A percentile compares a stretch with the other conserved stretches of the same genome.
Evolutionary conservation across 352 stramenopile species (phyloP).

Genomic region (Globisporangium sylvaticum): DNA sequence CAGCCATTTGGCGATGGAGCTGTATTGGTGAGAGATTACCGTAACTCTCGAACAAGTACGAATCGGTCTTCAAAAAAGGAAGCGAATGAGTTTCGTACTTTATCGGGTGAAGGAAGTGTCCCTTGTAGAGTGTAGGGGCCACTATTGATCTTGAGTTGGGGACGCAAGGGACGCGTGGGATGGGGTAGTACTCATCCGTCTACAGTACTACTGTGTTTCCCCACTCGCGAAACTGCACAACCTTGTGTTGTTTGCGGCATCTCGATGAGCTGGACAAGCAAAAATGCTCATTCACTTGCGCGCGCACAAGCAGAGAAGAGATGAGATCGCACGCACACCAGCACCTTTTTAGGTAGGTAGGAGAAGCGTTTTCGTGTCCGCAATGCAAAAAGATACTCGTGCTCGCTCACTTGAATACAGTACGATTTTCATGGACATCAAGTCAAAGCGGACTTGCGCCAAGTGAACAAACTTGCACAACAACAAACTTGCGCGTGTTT

Average conservation of each 20-base stretch:
- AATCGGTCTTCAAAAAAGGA: neutral
- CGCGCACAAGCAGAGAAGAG: neutral
- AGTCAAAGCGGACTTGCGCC: neutral
- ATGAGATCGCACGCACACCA: neutral
- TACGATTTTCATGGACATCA: neutral
- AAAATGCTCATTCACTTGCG: neutral
- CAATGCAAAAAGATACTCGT: neutral
- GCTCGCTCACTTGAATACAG: neutral
- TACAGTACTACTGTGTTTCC: neutral
- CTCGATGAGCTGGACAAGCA: neutral
- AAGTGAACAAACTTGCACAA: neutral
- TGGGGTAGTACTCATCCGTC: neutral
- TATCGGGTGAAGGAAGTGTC: neutral
- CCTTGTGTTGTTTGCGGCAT: neutral
- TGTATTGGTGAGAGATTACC: neutral
- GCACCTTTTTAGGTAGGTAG: neutral
- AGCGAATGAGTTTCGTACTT: neutral
- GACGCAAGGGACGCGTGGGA: neutral
- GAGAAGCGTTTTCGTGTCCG: neutral
- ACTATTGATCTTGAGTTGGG: neutral
- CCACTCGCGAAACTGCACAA: too few species aligned
- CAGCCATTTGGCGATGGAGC: slow-evolving; percentile 7
- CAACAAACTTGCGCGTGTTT: neutral
- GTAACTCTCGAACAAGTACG: neutral
- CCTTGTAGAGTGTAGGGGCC: neutral